Conservation (phyloP, 352 stramenopile genomes). For the Thraustochytrium striatum region DNA sequence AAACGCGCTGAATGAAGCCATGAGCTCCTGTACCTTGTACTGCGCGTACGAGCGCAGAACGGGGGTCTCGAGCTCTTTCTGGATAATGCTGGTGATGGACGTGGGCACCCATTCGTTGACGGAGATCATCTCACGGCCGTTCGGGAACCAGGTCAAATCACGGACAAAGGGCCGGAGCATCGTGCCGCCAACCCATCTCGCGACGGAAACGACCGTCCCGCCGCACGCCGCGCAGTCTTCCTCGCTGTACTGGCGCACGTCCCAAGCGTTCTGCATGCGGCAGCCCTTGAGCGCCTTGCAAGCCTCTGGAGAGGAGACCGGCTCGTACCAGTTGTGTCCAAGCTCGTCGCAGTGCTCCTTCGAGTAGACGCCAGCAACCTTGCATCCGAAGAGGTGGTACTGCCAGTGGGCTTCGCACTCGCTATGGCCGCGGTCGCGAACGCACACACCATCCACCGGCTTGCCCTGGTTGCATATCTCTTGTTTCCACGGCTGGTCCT, state of each 20-base stretch:
- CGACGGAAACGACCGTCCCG: neutral
- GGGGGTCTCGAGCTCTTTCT: neutral
- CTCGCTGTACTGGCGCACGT: constrained; percentile 2
- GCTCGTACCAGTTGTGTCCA: neutral
- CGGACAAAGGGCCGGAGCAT: constrained; percentile 14
- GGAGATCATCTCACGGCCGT: neutral
- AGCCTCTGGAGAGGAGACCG: neutral
- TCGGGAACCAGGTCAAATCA: neutral
- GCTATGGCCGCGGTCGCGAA: neutral
- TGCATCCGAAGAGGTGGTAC: constrained; percentile 4
- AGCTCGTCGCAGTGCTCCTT: neutral
- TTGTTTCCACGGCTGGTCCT: too few relatives aligned
- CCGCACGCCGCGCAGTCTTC: neutral
- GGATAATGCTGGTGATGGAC: neutral
- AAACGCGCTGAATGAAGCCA: neutral
- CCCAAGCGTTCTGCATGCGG: constrained; percentile 2
- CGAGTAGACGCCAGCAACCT: constrained; percentile 4
- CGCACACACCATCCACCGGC: neutral
- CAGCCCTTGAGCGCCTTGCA: neutral
- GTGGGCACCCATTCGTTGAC: constrained; percentile 11
- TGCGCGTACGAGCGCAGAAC: constrained; percentile 8
- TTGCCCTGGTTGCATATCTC: neutral
- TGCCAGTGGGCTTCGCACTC: neutral
- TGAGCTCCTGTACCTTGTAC: constrained; percentile 28
- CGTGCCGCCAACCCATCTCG: neutral